Evolutionary conservation across 2,329 filamentous ascomycete genomes (phyloP).

Genomic region (Verticillium alfalfae): DNA sequence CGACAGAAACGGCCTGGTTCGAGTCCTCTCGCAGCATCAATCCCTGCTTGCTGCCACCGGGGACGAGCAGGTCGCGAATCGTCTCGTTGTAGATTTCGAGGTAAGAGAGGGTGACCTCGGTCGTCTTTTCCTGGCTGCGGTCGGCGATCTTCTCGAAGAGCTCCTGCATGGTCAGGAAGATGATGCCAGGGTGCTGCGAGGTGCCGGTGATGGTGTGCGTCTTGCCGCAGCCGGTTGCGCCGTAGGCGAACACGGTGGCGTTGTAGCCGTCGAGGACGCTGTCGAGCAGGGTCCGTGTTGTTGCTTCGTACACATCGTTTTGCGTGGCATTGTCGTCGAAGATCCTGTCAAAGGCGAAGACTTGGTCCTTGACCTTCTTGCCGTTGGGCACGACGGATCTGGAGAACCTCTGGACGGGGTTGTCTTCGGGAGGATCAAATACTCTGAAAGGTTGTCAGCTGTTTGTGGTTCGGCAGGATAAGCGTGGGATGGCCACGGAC

Average conservation of each 20-base stretch:
- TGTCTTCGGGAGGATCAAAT: constrained; percentile 96
- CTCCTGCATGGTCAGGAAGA: constrained; percentile 98
- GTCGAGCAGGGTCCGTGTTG: constrained; percentile 83
- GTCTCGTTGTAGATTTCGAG: constrained; percentile 99
- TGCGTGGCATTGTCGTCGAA: constrained; percentile 95
- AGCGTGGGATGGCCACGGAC: constrained; percentile 46
- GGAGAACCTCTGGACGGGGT: constrained; percentile 81
- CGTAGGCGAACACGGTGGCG: constrained; percentile 97
- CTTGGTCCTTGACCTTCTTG: constrained; percentile 94
- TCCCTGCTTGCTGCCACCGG: constrained; percentile 73
- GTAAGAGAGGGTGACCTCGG: constrained; percentile 89
- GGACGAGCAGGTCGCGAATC: constrained; percentile 89
- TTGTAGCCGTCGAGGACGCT: constrained; percentile 97
- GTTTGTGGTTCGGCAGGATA: not conserved
- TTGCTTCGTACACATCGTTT: constrained; percentile 90
- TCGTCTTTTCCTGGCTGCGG: constrained; percentile 75
- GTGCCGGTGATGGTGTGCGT: constrained; percentile 97
- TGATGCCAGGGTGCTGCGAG: constrained; percentile 88
- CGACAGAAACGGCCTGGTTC: constrained; percentile 86
- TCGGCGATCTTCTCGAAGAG: constrained; percentile 95
- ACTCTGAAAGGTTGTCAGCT: constrained; percentile 52
- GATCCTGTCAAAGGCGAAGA: constrained; percentile 92
- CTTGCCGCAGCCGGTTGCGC: constrained; percentile 95
- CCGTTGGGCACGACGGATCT: constrained; percentile 74
- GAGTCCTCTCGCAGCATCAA: constrained; percentile 93